phyloP scores from a whole-genome alignment of 257 asterid genomes.

The Solanum clarkiae region DNA sequence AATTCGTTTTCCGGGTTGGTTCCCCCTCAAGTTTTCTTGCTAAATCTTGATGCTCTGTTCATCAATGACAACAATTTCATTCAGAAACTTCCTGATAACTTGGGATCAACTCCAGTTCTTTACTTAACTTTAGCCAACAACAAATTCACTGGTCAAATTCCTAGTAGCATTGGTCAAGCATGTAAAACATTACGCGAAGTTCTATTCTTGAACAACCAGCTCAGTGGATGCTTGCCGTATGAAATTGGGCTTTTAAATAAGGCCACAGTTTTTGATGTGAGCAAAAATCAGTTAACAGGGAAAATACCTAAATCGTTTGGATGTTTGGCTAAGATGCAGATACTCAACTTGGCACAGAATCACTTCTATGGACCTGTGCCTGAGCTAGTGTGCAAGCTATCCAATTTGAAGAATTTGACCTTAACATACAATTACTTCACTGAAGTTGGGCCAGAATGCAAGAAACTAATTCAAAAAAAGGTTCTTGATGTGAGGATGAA shows the following conservation, averaged over 20 bases:
- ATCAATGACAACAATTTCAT: slow-evolving; percentile 53
- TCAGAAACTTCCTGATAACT: slow-evolving; percentile 22
- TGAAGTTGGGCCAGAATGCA: slow-evolving; percentile 46
- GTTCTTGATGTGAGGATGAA: slow-evolving; percentile 39
- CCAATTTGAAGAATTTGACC: slow-evolving; percentile 7
- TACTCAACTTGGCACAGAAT: slow-evolving; percentile 27
- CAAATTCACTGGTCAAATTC: slow-evolving; percentile 35
- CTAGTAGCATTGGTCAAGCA: slow-evolving; percentile 35
- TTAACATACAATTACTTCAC: slow-evolving; percentile 37
- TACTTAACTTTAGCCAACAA: slow-evolving; percentile 55
- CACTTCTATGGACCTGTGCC: slow-evolving; percentile 48
- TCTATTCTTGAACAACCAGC: slow-evolving; percentile 26
- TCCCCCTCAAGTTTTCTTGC: slow-evolving; percentile 22
- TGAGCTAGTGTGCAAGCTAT: slow-evolving; percentile 33
- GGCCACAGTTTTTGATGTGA: slow-evolving; percentile 27
- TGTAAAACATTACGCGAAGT: slow-evolving; percentile 22
- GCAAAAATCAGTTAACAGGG: slow-evolving; percentile 42
- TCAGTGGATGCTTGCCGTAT: slow-evolving; percentile 57
- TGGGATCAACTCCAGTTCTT: slow-evolving; percentile 33
- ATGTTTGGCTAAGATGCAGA: slow-evolving; percentile 23
- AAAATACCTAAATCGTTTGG: slow-evolving; percentile 53
- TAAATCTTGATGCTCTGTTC: slow-evolving; percentile 47
- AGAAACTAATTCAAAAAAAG: slow-evolving; percentile 24
- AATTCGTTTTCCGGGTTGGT: slow-evolving; percentile 31
- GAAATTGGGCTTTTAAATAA: slow-evolving; percentile 41